Percentiles rank a stretch among this genome's conserved stretches.
These are phyloP conservation scores for Vinca minor DNA, from an alignment of 257 asterid genomes.

Conservation along the genomic window DNA sequence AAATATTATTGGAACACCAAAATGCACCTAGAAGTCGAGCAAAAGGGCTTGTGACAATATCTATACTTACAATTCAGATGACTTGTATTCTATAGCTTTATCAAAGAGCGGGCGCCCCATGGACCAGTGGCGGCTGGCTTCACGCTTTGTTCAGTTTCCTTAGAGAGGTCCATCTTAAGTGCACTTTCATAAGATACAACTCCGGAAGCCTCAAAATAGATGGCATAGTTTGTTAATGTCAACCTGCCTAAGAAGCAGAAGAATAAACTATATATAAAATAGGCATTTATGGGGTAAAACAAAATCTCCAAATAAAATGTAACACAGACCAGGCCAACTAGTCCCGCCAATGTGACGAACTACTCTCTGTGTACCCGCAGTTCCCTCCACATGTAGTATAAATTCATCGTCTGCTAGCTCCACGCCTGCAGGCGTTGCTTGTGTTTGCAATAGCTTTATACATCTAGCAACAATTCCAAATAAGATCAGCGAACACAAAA, in stretches of 20 bases:
- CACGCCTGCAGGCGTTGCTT: constrained; percentile 50
- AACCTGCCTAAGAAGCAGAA: constrained; percentile 57
- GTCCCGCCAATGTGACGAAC: constrained; percentile 94
- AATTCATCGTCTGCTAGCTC: constrained; percentile 64
- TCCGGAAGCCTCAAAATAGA: constrained; percentile 83
- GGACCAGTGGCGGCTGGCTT: constrained; percentile 80
- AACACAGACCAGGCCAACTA: constrained; percentile 78
- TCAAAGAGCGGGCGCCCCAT: constrained; percentile 97
- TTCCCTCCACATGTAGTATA: constrained; percentile 85
- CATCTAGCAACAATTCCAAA: constrained; percentile 35
- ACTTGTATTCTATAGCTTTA: constrained; percentile 68
- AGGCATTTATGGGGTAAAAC: neutral
- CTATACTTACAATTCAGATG: constrained; percentile 60
- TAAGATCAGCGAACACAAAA: neutral
- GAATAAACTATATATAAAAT: constrained; percentile 3
- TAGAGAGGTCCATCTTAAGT: constrained; percentile 61
- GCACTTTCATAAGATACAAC: constrained; percentile 65
- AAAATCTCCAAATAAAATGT: neutral
- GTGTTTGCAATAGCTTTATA: constrained; percentile 60
- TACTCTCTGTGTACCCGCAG: constrained; percentile 67
- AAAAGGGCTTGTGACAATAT: no score
- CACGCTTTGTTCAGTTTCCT: constrained; percentile 39
- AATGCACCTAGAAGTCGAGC: neutral
- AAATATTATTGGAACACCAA: no score
- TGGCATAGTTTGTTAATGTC: constrained; percentile 77